A percentile compares a stretch with the other conserved stretches of the same genome.
Evolutionary conservation across 1,284 basidiomycete genomes (phyloP).

Genomic region (Cryptococcus sp.): DNA sequence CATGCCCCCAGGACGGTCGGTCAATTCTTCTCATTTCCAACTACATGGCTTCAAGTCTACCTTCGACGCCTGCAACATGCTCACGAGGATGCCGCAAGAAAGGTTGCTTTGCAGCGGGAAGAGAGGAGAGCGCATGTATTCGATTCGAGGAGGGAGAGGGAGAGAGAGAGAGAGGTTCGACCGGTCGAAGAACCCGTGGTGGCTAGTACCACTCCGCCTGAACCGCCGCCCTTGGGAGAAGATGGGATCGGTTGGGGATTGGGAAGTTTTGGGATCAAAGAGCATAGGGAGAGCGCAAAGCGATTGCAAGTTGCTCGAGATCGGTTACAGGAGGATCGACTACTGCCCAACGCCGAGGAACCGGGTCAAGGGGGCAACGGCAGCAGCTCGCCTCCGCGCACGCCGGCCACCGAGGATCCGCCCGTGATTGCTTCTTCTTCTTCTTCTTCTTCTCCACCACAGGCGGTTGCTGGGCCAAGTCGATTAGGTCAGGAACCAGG

Average conservation of each 20-base stretch:
- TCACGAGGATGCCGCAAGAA: conserved; percentile 43
- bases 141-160: conserved; percentile 4
- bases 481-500: background rate
- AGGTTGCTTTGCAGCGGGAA: conserved; percentile 36
- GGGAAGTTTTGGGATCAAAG: conserved; percentile 61
- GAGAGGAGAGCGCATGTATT: conserved; percentile 38
- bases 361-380: background rate
- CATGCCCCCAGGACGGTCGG: conserved; percentile 32
- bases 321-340: conserved; percentile 24
- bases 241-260: conserved; percentile 66
- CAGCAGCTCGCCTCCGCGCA: background rate
- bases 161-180: background rate
- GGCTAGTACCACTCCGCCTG: background rate
- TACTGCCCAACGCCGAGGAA: conserved; percentile 14
- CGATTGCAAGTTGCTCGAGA: conserved; percentile 35
- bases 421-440: background rate
- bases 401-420: background rate
- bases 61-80: conserved; percentile 40
- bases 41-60: conserved; percentile 41
- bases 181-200: conserved; percentile 6
- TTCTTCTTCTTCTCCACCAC: background rate
- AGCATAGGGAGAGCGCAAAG: conserved; percentile 43
- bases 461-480: background rate
- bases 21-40: conserved; percentile 38
- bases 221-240: background rate